phyloP scores from a whole-genome alignment of 2,329 filamentous ascomycete species.

The Onygena corvina region DNA sequence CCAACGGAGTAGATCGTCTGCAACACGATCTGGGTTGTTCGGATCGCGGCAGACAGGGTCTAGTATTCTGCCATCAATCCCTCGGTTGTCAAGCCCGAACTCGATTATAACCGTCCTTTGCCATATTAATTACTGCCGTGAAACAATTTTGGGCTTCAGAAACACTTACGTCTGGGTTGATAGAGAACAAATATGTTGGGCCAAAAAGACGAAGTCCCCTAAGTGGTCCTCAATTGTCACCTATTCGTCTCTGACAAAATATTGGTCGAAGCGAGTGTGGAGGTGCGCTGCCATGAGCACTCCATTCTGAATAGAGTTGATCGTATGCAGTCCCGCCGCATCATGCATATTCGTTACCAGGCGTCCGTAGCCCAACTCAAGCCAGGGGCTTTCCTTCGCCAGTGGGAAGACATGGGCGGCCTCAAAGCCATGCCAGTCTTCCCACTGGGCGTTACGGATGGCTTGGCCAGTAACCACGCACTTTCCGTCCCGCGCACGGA shows the following conservation, averaged over 20 bases:
- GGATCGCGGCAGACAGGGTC: constrained; percentile 15
- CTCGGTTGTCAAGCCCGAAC: constrained; percentile 9
- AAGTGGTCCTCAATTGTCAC: no score
- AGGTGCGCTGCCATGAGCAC: constrained; percentile 11
- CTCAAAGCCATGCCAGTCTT: constrained; percentile 16
- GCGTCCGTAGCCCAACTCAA: constrained; percentile 14
- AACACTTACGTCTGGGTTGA: constrained; percentile 5
- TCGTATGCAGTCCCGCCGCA: constrained; percentile 10
- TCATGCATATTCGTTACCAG: constrained; percentile 17
- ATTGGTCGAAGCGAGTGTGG: constrained; percentile 11
- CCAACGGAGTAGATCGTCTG: constrained; percentile 18
- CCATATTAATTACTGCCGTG: no score
- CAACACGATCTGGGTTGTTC: constrained; percentile 11
- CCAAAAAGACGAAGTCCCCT: no score
- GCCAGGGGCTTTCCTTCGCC: constrained; percentile 17
- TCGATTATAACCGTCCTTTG: constrained; percentile 15
- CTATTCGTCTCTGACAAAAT: no score
- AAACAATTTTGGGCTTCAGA: not conserved
- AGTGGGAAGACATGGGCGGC: constrained; percentile 21
- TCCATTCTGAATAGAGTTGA: constrained; percentile 16
- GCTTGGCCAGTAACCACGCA: constrained; percentile 18
- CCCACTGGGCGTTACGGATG: constrained; percentile 9
- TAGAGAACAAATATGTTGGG: no score
- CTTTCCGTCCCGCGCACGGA: constrained; percentile 17
- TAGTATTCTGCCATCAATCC: constrained; percentile 15